These are phyloP conservation scores for Buddleja alternifolia DNA, from an alignment of 257 asterid species.

Conservation along the genomic window DNA sequence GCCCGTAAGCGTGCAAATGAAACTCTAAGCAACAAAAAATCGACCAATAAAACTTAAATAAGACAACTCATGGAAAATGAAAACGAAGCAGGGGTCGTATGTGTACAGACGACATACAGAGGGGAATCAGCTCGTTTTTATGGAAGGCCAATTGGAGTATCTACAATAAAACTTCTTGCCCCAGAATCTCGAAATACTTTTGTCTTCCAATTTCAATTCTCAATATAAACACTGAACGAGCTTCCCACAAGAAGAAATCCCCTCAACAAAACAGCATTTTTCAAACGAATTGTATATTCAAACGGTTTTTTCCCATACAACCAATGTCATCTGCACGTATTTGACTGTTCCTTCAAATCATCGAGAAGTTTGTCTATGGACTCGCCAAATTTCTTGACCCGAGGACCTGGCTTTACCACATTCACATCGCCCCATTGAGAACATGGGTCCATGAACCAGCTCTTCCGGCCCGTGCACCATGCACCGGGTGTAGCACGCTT, in stretches of 20 bases:
- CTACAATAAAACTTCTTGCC: constrained; percentile 31
- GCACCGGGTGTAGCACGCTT: constrained; percentile 87
- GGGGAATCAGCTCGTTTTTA: constrained; percentile 5
- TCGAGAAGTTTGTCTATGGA: constrained; percentile 55
- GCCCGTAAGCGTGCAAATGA: constrained; percentile 19
- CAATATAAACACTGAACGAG: constrained; percentile 35
- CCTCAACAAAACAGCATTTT: constrained; percentile 40
- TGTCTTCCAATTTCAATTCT: constrained; percentile 37
- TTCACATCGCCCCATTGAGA: constrained; percentile 88
- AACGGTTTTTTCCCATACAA: not conserved
- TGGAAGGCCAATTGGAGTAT: constrained; percentile 25
- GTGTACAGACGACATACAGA: constrained; percentile 14
- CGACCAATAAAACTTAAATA: not conserved
- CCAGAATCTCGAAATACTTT: constrained; percentile 29
- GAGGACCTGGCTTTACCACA: constrained; percentile 71
- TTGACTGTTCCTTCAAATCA: constrained; percentile 52
- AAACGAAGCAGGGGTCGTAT: not conserved
- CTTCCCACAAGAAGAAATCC: constrained; percentile 35
- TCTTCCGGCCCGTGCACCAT: constrained; percentile 78
- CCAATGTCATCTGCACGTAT: constrained; percentile 58
- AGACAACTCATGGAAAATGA: constrained; percentile 10
- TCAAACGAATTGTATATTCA: constrained; percentile 11
- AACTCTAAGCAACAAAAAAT: constrained; percentile 17
- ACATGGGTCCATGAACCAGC: constrained; percentile 85
- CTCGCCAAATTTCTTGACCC: constrained; percentile 49